Percentiles rank a stretch among this genome's conserved stretches.
Evolutionary conservation across 495 filamentous ascomycete genomes (phyloP).

Genomic region (Chaetomium fimeti): DNA sequence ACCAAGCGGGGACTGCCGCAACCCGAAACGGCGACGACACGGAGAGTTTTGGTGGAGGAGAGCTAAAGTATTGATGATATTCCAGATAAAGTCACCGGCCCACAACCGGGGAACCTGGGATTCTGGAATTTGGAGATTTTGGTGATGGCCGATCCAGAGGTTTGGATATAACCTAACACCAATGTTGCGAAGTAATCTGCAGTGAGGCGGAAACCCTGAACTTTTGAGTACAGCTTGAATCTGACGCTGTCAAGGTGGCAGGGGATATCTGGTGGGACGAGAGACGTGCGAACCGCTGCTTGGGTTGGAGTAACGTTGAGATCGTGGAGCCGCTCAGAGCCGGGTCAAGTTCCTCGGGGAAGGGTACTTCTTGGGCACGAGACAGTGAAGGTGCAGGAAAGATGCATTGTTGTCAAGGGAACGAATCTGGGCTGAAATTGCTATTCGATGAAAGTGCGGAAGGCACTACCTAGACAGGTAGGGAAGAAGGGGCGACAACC

Average conservation of each 20-base stretch:
- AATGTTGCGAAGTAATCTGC: neutral
- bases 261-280: conserved; percentile 12
- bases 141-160: neutral
- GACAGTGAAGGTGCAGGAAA: neutral
- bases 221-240: neutral
- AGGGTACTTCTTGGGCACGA: neutral
- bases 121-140: neutral
- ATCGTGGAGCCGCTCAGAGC: conserved; percentile 1
- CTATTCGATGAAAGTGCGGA: neutral
- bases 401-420: neutral
- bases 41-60: neutral
- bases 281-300: conserved; percentile 8
- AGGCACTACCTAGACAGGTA: neutral
- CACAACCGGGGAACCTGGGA: neutral
- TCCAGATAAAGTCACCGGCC: neutral
- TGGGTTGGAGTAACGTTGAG: conserved; percentile 5
- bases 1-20: neutral
- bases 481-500: conserved; percentile 1
- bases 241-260: conserved; percentile 15
- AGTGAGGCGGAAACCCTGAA: neutral
- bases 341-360: neutral
- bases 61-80: neutral
- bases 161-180: neutral
- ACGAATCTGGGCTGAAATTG: neutral
- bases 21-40: neutral